phyloP scores from a whole-genome alignment of 2,329 filamentous ascomycete genomes.

The Aspergillus fumigatiaffinis region DNA sequence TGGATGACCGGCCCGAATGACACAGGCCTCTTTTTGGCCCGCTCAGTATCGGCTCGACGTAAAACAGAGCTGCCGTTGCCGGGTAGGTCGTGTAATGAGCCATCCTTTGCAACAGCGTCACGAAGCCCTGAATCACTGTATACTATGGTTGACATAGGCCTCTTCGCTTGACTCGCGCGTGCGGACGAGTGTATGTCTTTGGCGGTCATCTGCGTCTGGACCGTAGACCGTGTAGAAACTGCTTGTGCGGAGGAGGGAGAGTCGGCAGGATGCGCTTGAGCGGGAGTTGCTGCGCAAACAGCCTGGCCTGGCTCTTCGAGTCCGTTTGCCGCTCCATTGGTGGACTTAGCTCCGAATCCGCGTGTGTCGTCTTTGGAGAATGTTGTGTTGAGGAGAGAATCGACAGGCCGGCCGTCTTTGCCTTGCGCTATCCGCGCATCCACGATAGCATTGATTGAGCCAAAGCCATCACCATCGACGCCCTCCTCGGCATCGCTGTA shows the following conservation, averaged over 20 bases:
- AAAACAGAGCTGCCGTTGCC: constrained; percentile 3
- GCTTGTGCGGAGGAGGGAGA: constrained; percentile 15
- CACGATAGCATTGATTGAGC: constrained; percentile 48
- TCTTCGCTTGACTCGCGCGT: constrained; percentile 9
- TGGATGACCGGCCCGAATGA: constrained; percentile 21
- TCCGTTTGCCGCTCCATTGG: neutral
- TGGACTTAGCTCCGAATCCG: neutral
- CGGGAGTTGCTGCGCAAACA: constrained; percentile 19
- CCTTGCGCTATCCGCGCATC: constrained; percentile 14
- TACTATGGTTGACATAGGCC: constrained; percentile 18
- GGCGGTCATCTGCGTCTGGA: neutral
- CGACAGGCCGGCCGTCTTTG: neutral
- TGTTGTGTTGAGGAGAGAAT: neutral
- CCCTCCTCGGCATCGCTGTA: constrained; percentile 46
- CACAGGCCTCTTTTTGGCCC: constrained; percentile 15
- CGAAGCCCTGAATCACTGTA: constrained; percentile 10
- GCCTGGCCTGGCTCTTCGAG: constrained; percentile 16
- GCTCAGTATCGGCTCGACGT: constrained; percentile 1
- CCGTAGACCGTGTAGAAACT: constrained; percentile 2
- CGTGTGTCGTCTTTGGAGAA: neutral
- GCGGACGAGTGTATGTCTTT: constrained; percentile 5
- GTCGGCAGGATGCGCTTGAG: constrained; percentile 12
- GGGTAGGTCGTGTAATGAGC: constrained; percentile 1
- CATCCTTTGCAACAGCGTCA: constrained; percentile 7
- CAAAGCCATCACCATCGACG: constrained; percentile 43